Conservation (phyloP, 1,284 basidiomycete genomes). For the Chondrostereum purpureum region DNA sequence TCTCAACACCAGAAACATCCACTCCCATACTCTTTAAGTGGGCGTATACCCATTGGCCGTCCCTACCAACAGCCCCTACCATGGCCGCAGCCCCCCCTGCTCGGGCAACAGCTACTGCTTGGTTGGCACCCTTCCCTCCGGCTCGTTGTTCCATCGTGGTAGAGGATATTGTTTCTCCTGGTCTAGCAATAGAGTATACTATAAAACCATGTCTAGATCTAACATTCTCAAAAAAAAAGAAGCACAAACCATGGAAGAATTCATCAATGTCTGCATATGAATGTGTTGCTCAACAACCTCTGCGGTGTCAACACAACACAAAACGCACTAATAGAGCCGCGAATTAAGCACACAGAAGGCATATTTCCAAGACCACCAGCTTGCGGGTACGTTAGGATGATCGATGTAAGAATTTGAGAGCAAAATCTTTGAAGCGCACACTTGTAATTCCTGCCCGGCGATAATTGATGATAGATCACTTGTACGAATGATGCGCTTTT, state of each 20-base stretch:
- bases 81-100: slow-evolving; percentile 40
- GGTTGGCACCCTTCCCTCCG: slow-evolving; percentile 57
- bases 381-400: too few species aligned
- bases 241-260: slow-evolving; percentile 43
- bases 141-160: slow-evolving; percentile 36
- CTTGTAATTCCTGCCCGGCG: too few species aligned
- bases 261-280: slow-evolving; percentile 45
- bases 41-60: slow-evolving; percentile 40
- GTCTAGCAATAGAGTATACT: slow-evolving; percentile 45
- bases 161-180: slow-evolving; percentile 53
- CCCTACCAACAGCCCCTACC: slow-evolving; percentile 42
- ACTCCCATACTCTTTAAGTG: slow-evolving; percentile 32
- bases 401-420: too few species aligned
- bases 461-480: too few species aligned
- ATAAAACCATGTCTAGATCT: slow-evolving; percentile 1
- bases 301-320: slow-evolving; percentile 1
- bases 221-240: background rate
- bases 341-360: slow-evolving; percentile 32
- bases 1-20: slow-evolving; percentile 28
- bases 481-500: too few species aligned
- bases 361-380: slow-evolving; percentile 7
- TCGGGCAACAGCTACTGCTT: slow-evolving; percentile 46
- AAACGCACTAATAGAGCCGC: slow-evolving; percentile 49
- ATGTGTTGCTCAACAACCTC: background rate
- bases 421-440: too few species aligned